phyloP scores from a whole-genome alignment of 805 yeast species.

The Saccharomyces eubayanus region DNA sequence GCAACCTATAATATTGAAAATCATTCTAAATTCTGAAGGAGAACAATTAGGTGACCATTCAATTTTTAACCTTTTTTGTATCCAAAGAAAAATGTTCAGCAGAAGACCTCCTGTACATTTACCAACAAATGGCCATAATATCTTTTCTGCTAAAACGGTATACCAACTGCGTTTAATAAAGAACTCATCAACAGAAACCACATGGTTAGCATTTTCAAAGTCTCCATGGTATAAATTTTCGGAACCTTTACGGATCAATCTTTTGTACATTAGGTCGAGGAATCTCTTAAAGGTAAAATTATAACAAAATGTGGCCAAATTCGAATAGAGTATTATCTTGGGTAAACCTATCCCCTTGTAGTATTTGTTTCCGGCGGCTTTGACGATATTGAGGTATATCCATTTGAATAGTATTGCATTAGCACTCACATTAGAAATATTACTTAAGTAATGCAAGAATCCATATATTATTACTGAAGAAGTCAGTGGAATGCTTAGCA shows the following conservation, averaged over 20 bases:
- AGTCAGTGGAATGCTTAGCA: conserved; percentile 12
- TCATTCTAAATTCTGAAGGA: conserved; percentile 18
- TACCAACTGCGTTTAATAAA: neutral
- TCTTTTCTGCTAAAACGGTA: neutral
- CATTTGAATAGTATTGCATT: neutral
- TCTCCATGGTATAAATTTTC: neutral
- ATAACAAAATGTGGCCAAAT: neutral
- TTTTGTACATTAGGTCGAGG: neutral
- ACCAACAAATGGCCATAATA: conserved; percentile 19
- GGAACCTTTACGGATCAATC: neutral
- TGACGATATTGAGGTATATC: neutral
- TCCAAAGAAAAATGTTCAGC: conserved; percentile 6
- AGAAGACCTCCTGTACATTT: conserved; percentile 9
- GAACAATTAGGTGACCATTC: conserved; percentile 7
- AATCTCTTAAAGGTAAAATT: neutral
- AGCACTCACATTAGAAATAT: neutral
- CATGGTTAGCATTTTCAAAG: neutral
- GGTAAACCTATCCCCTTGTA: neutral
- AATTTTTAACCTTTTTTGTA: conserved; percentile 3
- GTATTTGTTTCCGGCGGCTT: neutral
- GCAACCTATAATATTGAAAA: conserved; percentile 22
- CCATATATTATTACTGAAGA: conserved; percentile 16
- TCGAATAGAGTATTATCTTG: neutral
- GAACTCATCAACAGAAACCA: neutral
- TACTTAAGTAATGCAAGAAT: conserved; percentile 5